Evolutionary conservation across 805 yeast species (phyloP), one percentile per base, ranked within the genome.

Genomic region (Jamesozyma hellenica): DNA sequence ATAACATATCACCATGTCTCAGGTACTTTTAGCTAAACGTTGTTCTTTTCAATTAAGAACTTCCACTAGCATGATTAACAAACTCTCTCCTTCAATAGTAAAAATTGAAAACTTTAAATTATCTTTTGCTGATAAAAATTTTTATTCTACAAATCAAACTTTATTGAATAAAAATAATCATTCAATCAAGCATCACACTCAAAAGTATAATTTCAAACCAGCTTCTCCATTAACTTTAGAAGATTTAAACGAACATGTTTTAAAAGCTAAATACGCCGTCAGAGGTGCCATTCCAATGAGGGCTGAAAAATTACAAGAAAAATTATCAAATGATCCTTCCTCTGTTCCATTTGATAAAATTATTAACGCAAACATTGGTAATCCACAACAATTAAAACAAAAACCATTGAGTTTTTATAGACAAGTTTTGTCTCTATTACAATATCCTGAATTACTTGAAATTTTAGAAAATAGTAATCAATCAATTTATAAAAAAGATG

Each of bases 381-480:
- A 92, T 59, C 99, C 99, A 2, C 99, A 92, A 63, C 97, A 90
- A 60, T 70, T 92, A 56, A 90, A 86, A 50, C 99, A 92, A 62
- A 73, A 79, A 53, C 98, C 99, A 1, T 69, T 92, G 51, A 84
- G 95, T n/a, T 92, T 92, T 68, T 88, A 86, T 63, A 74, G 99
- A 52, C 94, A 88, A 58, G 95, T 88, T 4, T 66, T 90, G 43
- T 75, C 96, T 0, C 61, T 88, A 33, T 65, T 90, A 50, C 96
- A 92, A 64, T 82, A 84, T 59, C 97, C 98, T 1, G 74, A 70
- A 25, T 61, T 88, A 38, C 51, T 88, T 32, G 54, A 61, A 5
- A 50, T 53, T 12, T 48, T 63, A 8, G 40, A 40, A 25, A 32
- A 39, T 13, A 41, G 36, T 28, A 38, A 52, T 13, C 14, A 25